These are phyloP conservation scores for Gaultheria prostrata DNA, from an alignment of 148 eudicot genomes.

Conservation along the genomic window DNA sequence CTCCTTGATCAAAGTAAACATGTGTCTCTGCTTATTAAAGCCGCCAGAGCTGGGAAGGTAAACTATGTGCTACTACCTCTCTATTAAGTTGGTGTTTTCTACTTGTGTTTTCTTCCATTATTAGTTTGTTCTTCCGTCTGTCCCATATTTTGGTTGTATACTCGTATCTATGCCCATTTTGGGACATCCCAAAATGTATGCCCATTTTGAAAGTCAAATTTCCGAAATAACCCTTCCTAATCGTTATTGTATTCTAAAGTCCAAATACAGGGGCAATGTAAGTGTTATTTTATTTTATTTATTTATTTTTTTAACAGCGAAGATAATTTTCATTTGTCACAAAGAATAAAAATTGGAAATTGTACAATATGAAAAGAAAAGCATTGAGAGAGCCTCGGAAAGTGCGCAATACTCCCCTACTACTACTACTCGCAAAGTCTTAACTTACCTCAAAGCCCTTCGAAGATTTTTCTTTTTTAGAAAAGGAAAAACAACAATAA, in stretches of 20 bases:
- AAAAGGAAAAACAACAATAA: too few relatives aligned
- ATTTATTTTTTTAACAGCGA: too few relatives aligned
- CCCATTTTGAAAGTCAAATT: neutral
- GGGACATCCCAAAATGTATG: too few relatives aligned
- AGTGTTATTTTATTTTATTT: too few relatives aligned
- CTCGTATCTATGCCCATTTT: neutral
- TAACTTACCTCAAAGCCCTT: too few relatives aligned
- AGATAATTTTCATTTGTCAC: too few relatives aligned
- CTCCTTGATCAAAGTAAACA: slow-evolving; percentile 62
- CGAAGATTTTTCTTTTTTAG: too few relatives aligned
- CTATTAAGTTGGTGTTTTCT: neutral
- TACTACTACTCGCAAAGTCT: too few relatives aligned
- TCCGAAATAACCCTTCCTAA: neutral
- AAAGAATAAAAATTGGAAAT: too few relatives aligned
- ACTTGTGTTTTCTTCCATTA: neutral
- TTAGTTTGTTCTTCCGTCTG: neutral
- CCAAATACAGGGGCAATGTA: neutral
- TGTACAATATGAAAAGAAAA: too few relatives aligned
- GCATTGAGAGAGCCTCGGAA: too few relatives aligned
- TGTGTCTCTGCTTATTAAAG: slow-evolving; percentile 60
- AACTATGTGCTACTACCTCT: neutral
- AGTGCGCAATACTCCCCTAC: too few relatives aligned
- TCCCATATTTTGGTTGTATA: neutral
- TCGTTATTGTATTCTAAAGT: neutral
- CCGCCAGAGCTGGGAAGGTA: slow-evolving; percentile 91